Evolutionary conservation across 176 grass and related monocot species (phyloP), one percentile per base, ranked within the genome.

Genomic region (Elymus sibiricus): DNA sequence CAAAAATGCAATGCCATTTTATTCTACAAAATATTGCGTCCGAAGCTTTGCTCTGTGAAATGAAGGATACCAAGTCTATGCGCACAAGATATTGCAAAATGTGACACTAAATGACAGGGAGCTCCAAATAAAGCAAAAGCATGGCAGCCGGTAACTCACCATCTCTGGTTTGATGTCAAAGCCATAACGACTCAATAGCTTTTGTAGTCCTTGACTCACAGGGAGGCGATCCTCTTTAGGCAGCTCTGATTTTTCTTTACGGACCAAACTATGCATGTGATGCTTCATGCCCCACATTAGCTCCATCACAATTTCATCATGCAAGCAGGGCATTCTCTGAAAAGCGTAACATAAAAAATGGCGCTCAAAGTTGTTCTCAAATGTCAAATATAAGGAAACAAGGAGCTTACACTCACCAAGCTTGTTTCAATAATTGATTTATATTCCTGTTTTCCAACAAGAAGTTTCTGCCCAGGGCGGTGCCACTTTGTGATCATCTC

Each of bases 131-230:
- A 76, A 76, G 15, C 26, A 47, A 76, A 51, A 53, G 46, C 44
- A 53, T 11, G 64, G 2, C 59, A 67, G 64, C 64, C 35, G 13
- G 12, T 72, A 29, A 66, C 71, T 77, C 59, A 76, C 71, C 71
- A 75, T 84, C 39, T 76, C 70, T 76, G 58, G 82, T 84, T 84
- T 13, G 21, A 65, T 28, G 47, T 75, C 27, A 65, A 76, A 76
- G 59, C 82, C 82, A 53, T 84, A 13, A 64, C 39, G 19, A 76
- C 29, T 67, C 64, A 67, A 35, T 17, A 67, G 29, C 29, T 19
- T 67, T 0, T 67, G 15, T 35, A 67, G 29, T 67, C 64, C 64
- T 67, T 35, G 29, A 21, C 64, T 67, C 29, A 19, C 35, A 19
- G 64, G 64, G 29, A 67, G 2, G 64, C 15, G 7, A 4, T 67